phyloP scores from a whole-genome alignment of 768 basidiomycete species.

The Lyophyllum shimeji region DNA sequence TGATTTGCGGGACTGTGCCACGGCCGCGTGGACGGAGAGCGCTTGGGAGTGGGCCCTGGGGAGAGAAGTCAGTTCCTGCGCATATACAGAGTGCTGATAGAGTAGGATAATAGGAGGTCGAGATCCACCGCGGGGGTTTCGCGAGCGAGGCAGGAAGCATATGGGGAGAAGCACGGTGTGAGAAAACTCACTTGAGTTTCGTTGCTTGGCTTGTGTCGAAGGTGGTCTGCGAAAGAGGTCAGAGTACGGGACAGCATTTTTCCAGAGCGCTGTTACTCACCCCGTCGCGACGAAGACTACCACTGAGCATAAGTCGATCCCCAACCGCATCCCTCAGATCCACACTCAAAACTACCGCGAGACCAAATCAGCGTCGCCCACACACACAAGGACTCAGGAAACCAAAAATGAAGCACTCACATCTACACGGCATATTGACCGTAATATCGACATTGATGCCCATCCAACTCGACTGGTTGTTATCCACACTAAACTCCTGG shows the following conservation, averaged over 20 bases:
- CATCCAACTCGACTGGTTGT: conserved; percentile 56
- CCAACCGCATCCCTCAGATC: conserved; percentile 94
- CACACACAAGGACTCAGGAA: too few relatives aligned
- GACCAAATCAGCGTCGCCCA: too few relatives aligned
- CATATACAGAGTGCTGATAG: background rate
- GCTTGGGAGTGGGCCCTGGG: conserved; percentile 45
- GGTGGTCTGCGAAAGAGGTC: conserved; percentile 45
- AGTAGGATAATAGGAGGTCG: background rate
- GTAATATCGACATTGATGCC: conserved; percentile 90
- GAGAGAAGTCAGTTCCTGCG: background rate
- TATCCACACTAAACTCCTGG: conserved; percentile 86
- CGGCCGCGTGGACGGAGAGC: conserved; percentile 68
- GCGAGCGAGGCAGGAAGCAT: background rate
- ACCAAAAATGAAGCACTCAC: conserved; percentile 51
- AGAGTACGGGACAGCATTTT: background rate
- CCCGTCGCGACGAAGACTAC: conserved; percentile 80
- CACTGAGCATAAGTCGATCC: conserved; percentile 82
- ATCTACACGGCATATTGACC: conserved; percentile 90
- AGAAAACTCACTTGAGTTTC: conserved; percentile 48
- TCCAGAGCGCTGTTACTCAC: conserved; percentile 37
- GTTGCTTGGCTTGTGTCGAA: conserved; percentile 86
- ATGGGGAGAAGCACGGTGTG: background rate
- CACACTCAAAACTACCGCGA: conserved; percentile 74
- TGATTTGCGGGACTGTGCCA: conserved; percentile 72
- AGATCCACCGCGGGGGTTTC: background rate